Evolutionary conservation across 257 asterid species (phyloP), one percentile per base, ranked within the genome.

Genomic region (Ballota nigra): DNA sequence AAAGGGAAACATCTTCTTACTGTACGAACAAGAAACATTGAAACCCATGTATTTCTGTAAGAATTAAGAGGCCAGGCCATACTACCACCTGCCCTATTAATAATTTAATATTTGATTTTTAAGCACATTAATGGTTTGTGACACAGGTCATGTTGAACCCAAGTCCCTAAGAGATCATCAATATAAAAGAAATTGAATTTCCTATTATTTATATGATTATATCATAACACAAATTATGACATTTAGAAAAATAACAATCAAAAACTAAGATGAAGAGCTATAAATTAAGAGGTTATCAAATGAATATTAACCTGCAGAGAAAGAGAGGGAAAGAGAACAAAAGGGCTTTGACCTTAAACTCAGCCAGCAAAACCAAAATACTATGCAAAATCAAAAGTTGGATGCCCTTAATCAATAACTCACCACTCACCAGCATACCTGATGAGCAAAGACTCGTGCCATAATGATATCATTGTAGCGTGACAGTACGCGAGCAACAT

Each of bases 371-470:
- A 52, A 38, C 73, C 2, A 38, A 51, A 34, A 26, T 23, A 55
- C 16, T n/a, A 23, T 2, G 53, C 8, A 33, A 73, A 58, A 22
- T 64, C 63, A 65, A 55, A 55, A 68, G 19, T 57, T 7, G 53
- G 22, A 51, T 51, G 45, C 16, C 77, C 70, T 71, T 73, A 53
- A 52, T 28, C 60, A 75, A 63, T 23, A 81, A 81, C 86, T 86
- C 91, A 82, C 89, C 87, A 81, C 86, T 86, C 91, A 82, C 89
- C 87, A 62, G 83, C 93, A 69, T 87, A 93, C 98, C 98, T 94
- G 97, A 88, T 91, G 99, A 70, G 88, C 96, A 83, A 91, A 94
- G 71, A 94, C 89, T 52, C 98, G 95, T 52, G 99, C 99, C 99
- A 94, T 94, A 72, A 94, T 86, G 88, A 94, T 88, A 81, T 94